Base-by-base conservation (phyloP, 805 yeast species). In the Lachancea dasiensis region DNA sequence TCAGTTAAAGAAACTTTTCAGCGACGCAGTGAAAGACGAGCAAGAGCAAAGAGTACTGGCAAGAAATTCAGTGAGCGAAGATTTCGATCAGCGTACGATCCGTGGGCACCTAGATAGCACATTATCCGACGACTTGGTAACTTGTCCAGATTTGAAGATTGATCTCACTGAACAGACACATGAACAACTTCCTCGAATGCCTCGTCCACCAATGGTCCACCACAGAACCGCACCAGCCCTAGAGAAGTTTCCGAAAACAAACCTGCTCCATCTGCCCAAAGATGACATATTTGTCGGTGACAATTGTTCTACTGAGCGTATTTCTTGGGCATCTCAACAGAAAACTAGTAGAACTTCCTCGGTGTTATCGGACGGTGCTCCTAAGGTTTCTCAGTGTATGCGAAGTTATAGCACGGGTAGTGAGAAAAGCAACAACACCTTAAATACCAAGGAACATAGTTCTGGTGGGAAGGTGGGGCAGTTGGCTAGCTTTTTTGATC, bases 1-100 rank as follows among this genome's bases (percentile, higher is more conserved):
- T 49, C 97, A 90, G 54, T 65, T 90, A 51, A 77, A 79, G 43
- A 82, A 80, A 47, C 69, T 89, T 34, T 79, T 90, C 48, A 61
- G 75, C 51, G 87, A 79, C 39, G 70, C 69, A 39, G 60, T 49
- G 43, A 46, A 38, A 44, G 42, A 20, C n/a, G 40, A 37, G 15
- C 24, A 19, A 22, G 33, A 36, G 14, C 31, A 29, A 7, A 14
- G 28, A 25, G 8, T 22, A 10, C 19, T n/a, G 6, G 27, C 34
- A 6, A 28, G 14, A 13, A 24, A n/a, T 14, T 23, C 28, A n/a
- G n/a, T n/a, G n/a, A n/a, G n/a, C n/a, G n/a, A n/a, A n/a, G n/a
- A n/a, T n/a, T n/a, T n/a, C n/a, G 33, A 30, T 30, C 33, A 30
- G 33, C 33, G 17, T 17, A 13, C 6, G 10, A 8, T 25, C 16